Evolutionary conservation across 495 filamentous ascomycete genomes (phyloP).

Genomic region (Penicillium soppii): DNA sequence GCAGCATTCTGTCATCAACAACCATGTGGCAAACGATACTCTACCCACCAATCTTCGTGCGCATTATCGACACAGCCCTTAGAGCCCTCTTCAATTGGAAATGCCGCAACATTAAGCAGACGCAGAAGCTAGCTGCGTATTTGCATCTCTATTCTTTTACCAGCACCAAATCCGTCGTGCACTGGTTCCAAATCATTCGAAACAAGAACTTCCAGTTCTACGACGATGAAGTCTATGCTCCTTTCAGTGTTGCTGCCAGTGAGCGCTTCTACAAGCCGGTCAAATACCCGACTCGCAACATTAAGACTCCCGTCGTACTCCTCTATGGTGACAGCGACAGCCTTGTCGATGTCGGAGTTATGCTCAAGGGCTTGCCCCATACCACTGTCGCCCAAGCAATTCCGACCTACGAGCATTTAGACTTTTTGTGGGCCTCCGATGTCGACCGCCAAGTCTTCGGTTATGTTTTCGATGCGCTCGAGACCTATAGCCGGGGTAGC

Average conservation of each 20-base stretch:
- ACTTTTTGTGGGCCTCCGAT: slow-evolving; percentile 93
- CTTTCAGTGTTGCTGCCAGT: slow-evolving; percentile 56
- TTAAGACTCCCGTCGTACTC: slow-evolving; percentile 91
- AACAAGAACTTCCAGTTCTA: slow-evolving; percentile 97
- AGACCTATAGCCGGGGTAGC: slow-evolving; percentile 48
- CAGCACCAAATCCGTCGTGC: slow-evolving; percentile 90
- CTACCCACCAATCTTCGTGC: slow-evolving; percentile 91
- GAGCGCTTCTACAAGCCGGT: slow-evolving; percentile 82
- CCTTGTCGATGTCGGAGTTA: slow-evolving; percentile 89
- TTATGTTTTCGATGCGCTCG: slow-evolving; percentile 84
- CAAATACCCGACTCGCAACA: slow-evolving; percentile 93
- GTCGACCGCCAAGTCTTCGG: slow-evolving; percentile 82
- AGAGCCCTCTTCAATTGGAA: slow-evolving; percentile 86
- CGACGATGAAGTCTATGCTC: slow-evolving; percentile 82
- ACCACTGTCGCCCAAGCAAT: slow-evolving; percentile 83
- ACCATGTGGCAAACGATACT: slow-evolving; percentile 97
- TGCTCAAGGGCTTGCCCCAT: slow-evolving; percentile 81
- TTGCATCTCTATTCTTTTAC: slow-evolving; percentile 95
- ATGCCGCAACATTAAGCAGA: slow-evolving; percentile 77
- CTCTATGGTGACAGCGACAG: slow-evolving; percentile 93
- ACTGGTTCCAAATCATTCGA: slow-evolving; percentile 99
- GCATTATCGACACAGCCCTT: slow-evolving; percentile 80
- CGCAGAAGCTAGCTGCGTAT: slow-evolving; percentile 96
- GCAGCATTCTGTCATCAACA: slow-evolving; percentile 86
- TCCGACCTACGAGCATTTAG: slow-evolving; percentile 90